Percentiles rank a stretch among this genome's conserved stretches.
These are phyloP conservation scores for Chlamydomonas eustigma DNA, from an alignment of 139 green algal genomes.

Conservation along the genomic window DNA sequence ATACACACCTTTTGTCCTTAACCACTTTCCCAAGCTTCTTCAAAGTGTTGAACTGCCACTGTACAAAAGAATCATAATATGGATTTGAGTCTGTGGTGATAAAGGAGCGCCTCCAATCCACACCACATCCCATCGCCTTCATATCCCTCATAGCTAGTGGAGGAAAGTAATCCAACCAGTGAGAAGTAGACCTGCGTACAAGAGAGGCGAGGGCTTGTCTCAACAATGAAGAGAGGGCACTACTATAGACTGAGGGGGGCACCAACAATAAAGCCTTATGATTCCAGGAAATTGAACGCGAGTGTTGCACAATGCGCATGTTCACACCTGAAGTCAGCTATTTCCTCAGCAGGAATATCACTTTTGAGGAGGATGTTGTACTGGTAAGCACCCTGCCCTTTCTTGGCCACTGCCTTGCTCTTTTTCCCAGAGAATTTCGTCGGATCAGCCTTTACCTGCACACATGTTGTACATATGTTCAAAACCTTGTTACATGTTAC, in stretches of 20 bases:
- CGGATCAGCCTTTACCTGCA: conserved; percentile 51
- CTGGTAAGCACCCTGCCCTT: conserved; percentile 71
- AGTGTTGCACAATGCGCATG: not conserved
- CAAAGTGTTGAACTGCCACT: conserved; percentile 91
- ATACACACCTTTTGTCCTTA: conserved; percentile 85
- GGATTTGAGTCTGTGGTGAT: conserved; percentile 98
- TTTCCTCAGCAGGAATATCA: conserved; percentile 85
- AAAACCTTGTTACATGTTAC: too few relatives aligned
- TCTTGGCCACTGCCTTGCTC: conserved; percentile 83
- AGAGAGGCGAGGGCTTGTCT: not conserved
- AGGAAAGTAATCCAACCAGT: conserved; percentile 97
- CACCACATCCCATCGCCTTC: conserved; percentile 81
- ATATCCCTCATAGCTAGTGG: conserved; percentile 85
- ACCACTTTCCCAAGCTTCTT: conserved; percentile 71
- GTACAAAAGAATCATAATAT: conserved; percentile 97
- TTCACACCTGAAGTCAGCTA: conserved; percentile 70
- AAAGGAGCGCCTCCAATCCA: conserved; percentile 97
- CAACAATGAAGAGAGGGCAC: not conserved
- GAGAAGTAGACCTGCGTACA: conserved; percentile 49
- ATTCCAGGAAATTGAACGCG: not conserved
- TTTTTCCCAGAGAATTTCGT: conserved; percentile 95
- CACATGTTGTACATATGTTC: too few relatives aligned
- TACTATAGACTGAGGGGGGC: too few relatives aligned
- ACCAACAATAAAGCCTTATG: too few relatives aligned
- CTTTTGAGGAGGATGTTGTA: conserved; percentile 89